Evolutionary conservation across 345 rosid genomes (phyloP).

Genomic region (Aquilaria yunnanensis): DNA sequence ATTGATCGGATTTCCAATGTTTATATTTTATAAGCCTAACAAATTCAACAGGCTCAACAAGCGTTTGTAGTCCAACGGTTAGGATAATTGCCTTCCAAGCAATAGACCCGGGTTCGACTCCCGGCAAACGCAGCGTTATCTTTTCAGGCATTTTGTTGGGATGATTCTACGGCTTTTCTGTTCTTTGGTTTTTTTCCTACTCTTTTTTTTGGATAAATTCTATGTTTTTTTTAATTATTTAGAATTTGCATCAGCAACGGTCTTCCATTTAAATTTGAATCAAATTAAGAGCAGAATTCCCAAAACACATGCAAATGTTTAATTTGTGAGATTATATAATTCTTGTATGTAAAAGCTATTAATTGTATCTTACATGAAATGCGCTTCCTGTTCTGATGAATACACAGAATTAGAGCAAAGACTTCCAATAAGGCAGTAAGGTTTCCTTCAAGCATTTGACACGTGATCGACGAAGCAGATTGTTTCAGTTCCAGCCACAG

Average conservation of each 20-base stretch:
- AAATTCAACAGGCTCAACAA: too few relatives aligned
- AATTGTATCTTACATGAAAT: neutral
- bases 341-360: neutral
- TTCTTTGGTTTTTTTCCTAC: too few relatives aligned
- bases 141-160: too few relatives aligned
- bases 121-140: conserved; percentile 49
- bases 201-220: too few relatives aligned
- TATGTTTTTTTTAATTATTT: too few relatives aligned
- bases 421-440: neutral
- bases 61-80: conserved; percentile 97
- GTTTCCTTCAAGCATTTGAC: conserved; percentile 6
- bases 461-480: neutral
- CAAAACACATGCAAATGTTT: neutral
- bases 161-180: too few relatives aligned
- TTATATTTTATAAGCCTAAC: too few relatives aligned
- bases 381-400: neutral
- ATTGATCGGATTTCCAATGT: too few relatives aligned
- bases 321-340: neutral
- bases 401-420: neutral
- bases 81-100: conserved; percentile 95
- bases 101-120: conserved; percentile 78
- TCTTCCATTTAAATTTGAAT: neutral
- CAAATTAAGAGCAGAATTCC: neutral
- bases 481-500: neutral
- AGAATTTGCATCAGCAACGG: too few relatives aligned